Base-by-base conservation (phyloP, 2,329 filamentous ascomycete genomes). In the Coniochaeta hoffmannii region DNA sequence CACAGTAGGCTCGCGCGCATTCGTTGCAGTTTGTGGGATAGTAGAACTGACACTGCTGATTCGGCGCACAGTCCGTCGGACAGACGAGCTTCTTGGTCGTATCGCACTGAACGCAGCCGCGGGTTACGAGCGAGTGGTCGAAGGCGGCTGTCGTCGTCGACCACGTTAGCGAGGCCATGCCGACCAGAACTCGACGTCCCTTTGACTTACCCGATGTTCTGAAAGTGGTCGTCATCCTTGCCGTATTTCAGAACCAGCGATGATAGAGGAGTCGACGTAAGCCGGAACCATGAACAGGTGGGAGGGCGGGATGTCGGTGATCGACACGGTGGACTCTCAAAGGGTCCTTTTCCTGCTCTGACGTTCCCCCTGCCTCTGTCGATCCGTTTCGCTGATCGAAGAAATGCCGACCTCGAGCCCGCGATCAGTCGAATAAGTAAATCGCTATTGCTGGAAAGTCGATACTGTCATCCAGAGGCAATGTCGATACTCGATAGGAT, bases 1-100 rank as follows among this genome's bases (percentile, higher is more conserved):
- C 66, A 63, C 82, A 82, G 57, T 78, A 65, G 15, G 76, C 74
- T 55, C 70, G 69, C 9, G 76, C 64, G 59, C 80, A 83, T 60
- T 73, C 68, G 1, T 63, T 68, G 64, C 79, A 82, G 49, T 69
- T 72, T 44, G 73, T 61, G 7, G 74, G 75, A 8, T 76, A 66
- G 7, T 73, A 75, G 55, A 75, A 74, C 56, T 73, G 69, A 60
- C 80, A 83, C 46, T 63, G 69, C 56, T 76, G 65, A 24, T 68
- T 69, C 1, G 66, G 56, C 10, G 62, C 61, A 60, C 80, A 83
- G 49, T 51, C 15, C 3, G 61, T 50, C 6, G 80, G 79, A 55
- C 79, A 82, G 22, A 71, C 69, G 32, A 66, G 74, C 53, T 55
- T 46, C 36, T 58, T 56, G 1, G 65, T 59, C 2, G 58, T 63